phyloP scores from a whole-genome alignment of 1,284 basidiomycete genomes.

The Salmacisia buchloeana region DNA sequence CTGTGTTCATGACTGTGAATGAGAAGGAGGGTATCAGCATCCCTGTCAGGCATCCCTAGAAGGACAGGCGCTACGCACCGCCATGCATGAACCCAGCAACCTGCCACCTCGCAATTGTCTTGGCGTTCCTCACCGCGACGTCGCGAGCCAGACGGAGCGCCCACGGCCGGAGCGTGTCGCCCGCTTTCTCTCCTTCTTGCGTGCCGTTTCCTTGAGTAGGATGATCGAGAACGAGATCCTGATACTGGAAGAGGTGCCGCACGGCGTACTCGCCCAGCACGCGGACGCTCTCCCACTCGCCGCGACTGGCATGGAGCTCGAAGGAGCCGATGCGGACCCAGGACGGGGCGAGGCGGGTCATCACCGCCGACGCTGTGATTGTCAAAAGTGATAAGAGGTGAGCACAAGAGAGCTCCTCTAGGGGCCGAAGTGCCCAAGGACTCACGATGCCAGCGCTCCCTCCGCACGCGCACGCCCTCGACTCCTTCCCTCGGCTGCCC shows the following conservation, averaged over 20 bases:
- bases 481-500: background rate
- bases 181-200: slow-evolving; percentile 7
- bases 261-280: slow-evolving; percentile 59
- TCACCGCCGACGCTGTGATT: slow-evolving; percentile 70
- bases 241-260: slow-evolving; percentile 57
- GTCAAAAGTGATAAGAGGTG: background rate
- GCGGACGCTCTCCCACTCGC: slow-evolving; percentile 61
- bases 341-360: slow-evolving; percentile 77
- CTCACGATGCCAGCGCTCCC: slow-evolving; percentile 59
- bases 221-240: slow-evolving; percentile 20
- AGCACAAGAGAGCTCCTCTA: background rate
- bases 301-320: slow-evolving; percentile 67
- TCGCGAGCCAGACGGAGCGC: slow-evolving; percentile 30
- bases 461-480: slow-evolving; percentile 61
- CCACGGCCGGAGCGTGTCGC: slow-evolving; percentile 22
- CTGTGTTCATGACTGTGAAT: slow-evolving; percentile 90
- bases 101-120: slow-evolving; percentile 91
- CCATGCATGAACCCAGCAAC: slow-evolving; percentile 51
- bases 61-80: slow-evolving; percentile 9
- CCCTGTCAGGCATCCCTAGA: background rate
- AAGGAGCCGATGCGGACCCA: slow-evolving; percentile 91
- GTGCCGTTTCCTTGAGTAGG: no score
- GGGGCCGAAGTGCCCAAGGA: background rate
- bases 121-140: slow-evolving; percentile 70
- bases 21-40: background rate